Base-by-base conservation (phyloP, 139 green algal species). In the Picochlorum sp. region DNA sequence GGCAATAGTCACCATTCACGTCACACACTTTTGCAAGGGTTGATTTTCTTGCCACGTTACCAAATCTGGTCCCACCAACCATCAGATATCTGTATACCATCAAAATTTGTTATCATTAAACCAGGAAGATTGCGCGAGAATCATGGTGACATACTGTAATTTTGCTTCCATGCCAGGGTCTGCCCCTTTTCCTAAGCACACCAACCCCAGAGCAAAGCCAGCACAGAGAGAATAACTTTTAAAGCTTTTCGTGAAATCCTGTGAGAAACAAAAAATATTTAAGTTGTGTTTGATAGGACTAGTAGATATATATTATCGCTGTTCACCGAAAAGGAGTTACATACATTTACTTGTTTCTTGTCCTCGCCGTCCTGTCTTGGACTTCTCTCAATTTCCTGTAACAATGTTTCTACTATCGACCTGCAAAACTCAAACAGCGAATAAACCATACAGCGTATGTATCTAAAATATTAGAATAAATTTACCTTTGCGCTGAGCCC, bases 161-260 rank as follows among this genome's bases (percentile, higher is more conserved):
- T 23, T 13, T 37, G 23, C 51, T 59, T 59, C 51, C 13, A 59
- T 32, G 4, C 14, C 10, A 7, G 23, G 51, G 51, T 97, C 91
- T 3, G 86, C 50, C 8, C 91, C 92, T 51, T 68, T 75, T 23
- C 87, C 92, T 26, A 98, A 71, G 18, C 75, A 85, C 49, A 96
- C 83, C 23, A 98, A 74, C 1, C 92, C 93, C 45, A 98, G 85
- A 5, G 84, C 93, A 21, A 96, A 63, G 4, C 91, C 93, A 2
- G 92, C 92, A 14, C 85, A 71, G 18, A 98, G 78, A 3, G 90
- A 82, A 61, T 97, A 97, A 0, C 81, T 82, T 79, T 98, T 93
- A 9, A 90, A 65, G 60, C 94, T 81, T 13, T 80, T 67, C 7
- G 75, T 80, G 49, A 86, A 76, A 15, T 28, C 56, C 16, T 45